Conservation (phyloP, 495 filamentous ascomycete species). For the Talaromyces borbonicus region DNA sequence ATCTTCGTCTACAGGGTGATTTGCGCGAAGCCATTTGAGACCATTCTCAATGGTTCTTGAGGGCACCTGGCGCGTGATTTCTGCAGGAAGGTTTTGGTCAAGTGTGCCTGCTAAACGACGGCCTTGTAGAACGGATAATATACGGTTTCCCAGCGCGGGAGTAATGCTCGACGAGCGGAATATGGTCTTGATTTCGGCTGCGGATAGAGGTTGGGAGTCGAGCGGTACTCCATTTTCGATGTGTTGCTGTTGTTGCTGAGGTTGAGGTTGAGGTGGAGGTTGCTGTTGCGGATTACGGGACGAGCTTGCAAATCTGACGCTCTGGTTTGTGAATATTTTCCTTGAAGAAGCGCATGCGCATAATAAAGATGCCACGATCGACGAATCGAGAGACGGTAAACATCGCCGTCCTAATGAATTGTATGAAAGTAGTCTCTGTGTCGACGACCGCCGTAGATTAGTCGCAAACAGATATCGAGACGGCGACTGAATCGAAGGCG, state of each 20-base stretch:
- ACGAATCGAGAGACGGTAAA: no score
- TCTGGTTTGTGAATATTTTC: constrained; percentile 8
- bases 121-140: constrained; percentile 61
- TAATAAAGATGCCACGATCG: no score
- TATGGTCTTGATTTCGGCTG: constrained; percentile 47
- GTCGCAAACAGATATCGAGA: background rate
- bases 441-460: background rate
- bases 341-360: no score
- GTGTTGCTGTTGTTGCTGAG: background rate
- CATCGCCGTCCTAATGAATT: background rate
- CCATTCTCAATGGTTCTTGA: constrained; percentile 34
- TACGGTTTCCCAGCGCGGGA: constrained; percentile 46
- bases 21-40: constrained; percentile 57
- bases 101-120: constrained; percentile 68
- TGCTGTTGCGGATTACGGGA: no score
- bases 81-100: constrained; percentile 38
- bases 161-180: constrained; percentile 48
- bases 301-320: background rate
- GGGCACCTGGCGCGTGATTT: constrained; percentile 31
- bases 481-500: constrained; percentile 9
- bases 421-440: background rate
- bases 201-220: constrained; percentile 28
- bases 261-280: no score
- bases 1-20: constrained; percentile 68
- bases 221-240: constrained; percentile 7